Base-by-base conservation (phyloP, 2,329 filamentous ascomycete species). In the Fusarium sp. region DNA sequence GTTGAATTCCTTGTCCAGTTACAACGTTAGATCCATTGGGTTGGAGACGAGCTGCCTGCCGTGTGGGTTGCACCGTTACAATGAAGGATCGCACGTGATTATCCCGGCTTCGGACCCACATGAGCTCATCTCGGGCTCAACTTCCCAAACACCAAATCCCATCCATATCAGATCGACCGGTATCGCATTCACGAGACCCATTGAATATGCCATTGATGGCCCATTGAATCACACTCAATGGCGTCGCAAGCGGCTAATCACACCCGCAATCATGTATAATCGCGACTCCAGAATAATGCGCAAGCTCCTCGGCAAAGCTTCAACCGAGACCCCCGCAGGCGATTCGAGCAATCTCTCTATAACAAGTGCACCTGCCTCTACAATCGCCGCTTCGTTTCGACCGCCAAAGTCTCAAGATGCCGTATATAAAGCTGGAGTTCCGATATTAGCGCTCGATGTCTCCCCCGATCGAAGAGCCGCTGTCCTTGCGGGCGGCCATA, bases 201-300 rank as follows among this genome's bases (percentile, higher is more conserved):
- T 34, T 22, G 45, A 69, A 38, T 53, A 75, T 72, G 74, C 64
- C 63, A 50, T 53, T 16, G 44, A 34, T 58, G 62, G 67, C 57
- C 49, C n/a, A 34, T 59, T 75, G 62, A 72, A 38, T 12, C 29
- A 16, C 34, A 15, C 44, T 59, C 65, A 56, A 82, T 81, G 81
- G 81, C 78, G 78, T 76, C 74, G 65, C 72, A 65, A 69, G 66
- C 66, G 71, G 70, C 64, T 73, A 70, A 71, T 68, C 59, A 74
- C 59, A 73, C 60, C 73, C 71, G 68, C 71, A 68, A 77, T 59
- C 68, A 86, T 86, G 84, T 86, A 86, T 79, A 86, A 83, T 68
- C 84, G 81, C 78, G 81, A 87, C 72, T 85, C 83, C 66, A 86
- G 82, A 79, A 87, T 88, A 68, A 88, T 90, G 84, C 86, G 87